These are phyloP conservation scores for Rhynchospora pubera DNA, from an alignment of 176 grass and related monocot genomes.

Conservation along the genomic window DNA sequence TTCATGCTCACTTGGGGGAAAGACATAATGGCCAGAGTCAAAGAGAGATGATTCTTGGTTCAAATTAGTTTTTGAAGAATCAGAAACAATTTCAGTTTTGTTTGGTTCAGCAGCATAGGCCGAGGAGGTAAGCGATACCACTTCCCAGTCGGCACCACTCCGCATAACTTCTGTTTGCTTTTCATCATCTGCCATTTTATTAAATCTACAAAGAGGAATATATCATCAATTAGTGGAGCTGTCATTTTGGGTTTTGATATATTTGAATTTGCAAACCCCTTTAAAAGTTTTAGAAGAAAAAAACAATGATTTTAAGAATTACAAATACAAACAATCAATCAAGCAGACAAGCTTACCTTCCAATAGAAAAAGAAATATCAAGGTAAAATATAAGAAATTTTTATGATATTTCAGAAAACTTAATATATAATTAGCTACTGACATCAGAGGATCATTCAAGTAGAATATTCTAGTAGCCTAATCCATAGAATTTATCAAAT, in stretches of 20 bases:
- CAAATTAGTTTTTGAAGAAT: background rate
- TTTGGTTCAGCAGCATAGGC: constrained; percentile 43
- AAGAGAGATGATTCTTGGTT: background rate
- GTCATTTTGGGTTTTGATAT: background rate
- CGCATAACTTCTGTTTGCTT: constrained; percentile 24
- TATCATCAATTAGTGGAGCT: background rate
- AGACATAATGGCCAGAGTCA: constrained; percentile 63
- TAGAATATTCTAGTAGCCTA: background rate
- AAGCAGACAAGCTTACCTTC: background rate
- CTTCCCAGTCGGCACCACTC: constrained; percentile 58
- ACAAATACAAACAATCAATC: background rate
- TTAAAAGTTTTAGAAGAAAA: background rate
- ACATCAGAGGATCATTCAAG: background rate
- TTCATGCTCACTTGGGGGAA: constrained; percentile 82
- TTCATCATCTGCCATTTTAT: constrained; percentile 51
- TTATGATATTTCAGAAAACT: background rate
- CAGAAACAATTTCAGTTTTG: background rate
- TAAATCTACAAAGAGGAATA: constrained; percentile 21
- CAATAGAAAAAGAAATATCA: background rate
- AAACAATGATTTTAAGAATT: background rate
- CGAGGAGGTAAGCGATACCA: constrained; percentile 64
- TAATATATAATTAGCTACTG: background rate
- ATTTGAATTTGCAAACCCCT: background rate
- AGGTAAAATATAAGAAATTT: background rate
- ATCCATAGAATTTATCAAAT: background rate